These are phyloP conservation scores for Rhodomyrtus tomentosa DNA, from an alignment of 345 rosid species.

Conservation along the genomic window DNA sequence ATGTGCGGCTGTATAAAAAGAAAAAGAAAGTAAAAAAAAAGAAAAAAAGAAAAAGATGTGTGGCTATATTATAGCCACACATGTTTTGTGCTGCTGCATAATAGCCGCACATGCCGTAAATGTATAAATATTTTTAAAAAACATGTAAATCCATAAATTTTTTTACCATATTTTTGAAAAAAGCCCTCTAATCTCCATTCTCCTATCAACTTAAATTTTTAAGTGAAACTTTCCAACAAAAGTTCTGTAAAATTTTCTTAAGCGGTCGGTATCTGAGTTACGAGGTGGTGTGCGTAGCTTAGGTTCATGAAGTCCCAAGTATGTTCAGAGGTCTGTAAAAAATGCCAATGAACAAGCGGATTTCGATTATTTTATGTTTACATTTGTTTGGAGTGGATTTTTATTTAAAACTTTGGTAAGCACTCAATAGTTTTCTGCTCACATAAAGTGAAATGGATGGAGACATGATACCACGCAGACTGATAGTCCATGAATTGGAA, in stretches of 20 bases:
- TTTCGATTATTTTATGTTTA: not conserved
- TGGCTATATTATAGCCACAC: too few relatives aligned
- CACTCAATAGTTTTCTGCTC: not conserved
- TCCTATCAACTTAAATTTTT: not conserved
- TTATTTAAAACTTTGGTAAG: not conserved
- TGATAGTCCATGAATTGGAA: not conserved
- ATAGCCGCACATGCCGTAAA: too few relatives aligned
- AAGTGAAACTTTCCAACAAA: not conserved
- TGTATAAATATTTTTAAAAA: too few relatives aligned
- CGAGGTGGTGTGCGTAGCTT: not conserved
- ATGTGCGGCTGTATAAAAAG: too few relatives aligned
- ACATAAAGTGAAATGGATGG: not conserved
- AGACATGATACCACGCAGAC: not conserved
- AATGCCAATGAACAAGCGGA: not conserved
- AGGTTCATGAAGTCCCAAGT: not conserved
- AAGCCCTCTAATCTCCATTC: not conserved
- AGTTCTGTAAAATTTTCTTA: not conserved
- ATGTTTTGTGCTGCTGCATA: too few relatives aligned
- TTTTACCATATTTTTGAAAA: too few relatives aligned
- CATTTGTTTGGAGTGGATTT: not conserved
- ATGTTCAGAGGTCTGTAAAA: not conserved
- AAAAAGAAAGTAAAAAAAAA: too few relatives aligned
- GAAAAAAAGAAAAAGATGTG: too few relatives aligned
- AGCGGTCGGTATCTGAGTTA: not conserved
- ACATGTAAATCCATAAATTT: too few relatives aligned